Evolutionary conservation across 495 filamentous ascomycete genomes (phyloP).

Genomic region (Penicillium macrosclerotiorum): DNA sequence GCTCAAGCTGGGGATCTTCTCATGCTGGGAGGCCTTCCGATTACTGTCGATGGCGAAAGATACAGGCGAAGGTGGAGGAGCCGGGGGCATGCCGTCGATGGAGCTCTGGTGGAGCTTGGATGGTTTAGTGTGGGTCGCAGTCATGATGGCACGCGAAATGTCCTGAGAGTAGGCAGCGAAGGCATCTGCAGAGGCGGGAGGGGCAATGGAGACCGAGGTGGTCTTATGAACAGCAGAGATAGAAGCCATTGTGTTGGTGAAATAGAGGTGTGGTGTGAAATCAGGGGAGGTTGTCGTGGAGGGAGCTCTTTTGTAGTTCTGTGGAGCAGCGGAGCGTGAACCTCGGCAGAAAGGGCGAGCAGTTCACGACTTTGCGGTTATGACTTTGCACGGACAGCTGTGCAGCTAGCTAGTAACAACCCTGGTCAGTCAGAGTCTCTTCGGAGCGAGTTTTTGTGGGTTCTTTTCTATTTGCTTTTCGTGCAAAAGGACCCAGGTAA

Average conservation of each 20-base stretch:
- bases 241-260: slow-evolving; percentile 21
- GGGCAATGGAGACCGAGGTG: slow-evolving; percentile 15
- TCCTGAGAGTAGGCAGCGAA: slow-evolving; percentile 38
- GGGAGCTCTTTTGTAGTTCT: neutral
- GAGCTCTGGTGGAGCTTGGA: slow-evolving; percentile 26
- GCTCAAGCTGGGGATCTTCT: slow-evolving; percentile 20
- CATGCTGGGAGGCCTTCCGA: slow-evolving; percentile 9
- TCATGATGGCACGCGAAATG: slow-evolving; percentile 41
- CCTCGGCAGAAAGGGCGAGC: neutral
- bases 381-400: too few relatives aligned
- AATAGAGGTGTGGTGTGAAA: neutral
- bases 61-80: slow-evolving; percentile 49
- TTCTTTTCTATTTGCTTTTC: neutral
- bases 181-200: slow-evolving; percentile 24
- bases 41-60: slow-evolving; percentile 28
- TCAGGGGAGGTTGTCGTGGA: neutral
- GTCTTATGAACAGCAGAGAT: slow-evolving; percentile 15
- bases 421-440: neutral
- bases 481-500: slow-evolving; percentile 6
- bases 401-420: neutral
- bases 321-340: neutral
- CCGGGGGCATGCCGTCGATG: slow-evolving; percentile 40
- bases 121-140: slow-evolving; percentile 23
- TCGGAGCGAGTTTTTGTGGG: neutral
- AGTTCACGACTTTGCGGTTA: too few relatives aligned